These are phyloP conservation scores for Lactifluus volemus DNA, from an alignment of 768 basidiomycete genomes.

Conservation along the genomic window DNA sequence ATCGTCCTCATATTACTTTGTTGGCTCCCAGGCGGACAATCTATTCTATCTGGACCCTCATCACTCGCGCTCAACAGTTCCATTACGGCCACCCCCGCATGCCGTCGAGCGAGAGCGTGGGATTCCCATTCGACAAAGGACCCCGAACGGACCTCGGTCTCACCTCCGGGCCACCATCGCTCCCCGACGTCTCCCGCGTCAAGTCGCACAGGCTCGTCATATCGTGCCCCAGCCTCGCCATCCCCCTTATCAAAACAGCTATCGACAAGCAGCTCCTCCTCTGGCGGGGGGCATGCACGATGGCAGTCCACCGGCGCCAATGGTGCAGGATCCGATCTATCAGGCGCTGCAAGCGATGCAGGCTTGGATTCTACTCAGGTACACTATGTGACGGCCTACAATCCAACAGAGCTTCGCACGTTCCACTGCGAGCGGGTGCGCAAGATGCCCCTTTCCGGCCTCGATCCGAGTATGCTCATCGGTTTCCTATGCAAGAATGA, in stretches of 20 bases:
- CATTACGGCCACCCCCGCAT: slow-evolving; percentile 47
- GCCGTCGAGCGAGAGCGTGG: not conserved
- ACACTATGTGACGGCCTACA: slow-evolving; percentile 69
- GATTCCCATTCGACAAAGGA: slow-evolving; percentile 12
- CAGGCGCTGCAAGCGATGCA: slow-evolving; percentile 5
- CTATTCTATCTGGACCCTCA: slow-evolving; percentile 80
- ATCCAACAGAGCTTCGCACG: slow-evolving; percentile 62
- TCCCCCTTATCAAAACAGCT: slow-evolving; percentile 60
- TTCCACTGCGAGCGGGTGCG: slow-evolving; percentile 96
- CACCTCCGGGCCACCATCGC: slow-evolving; percentile 21
- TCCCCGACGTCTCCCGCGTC: slow-evolving; percentile 22
- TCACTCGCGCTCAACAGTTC: slow-evolving; percentile 68
- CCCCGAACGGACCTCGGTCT: slow-evolving; percentile 4
- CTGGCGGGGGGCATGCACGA: slow-evolving; percentile 25
- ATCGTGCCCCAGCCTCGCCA: slow-evolving; percentile 51
- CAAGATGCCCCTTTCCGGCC: slow-evolving; percentile 84
- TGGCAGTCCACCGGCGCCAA: slow-evolving; percentile 31
- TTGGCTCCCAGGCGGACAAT: slow-evolving; percentile 83
- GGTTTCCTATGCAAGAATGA: slow-evolving; percentile 84
- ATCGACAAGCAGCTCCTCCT: slow-evolving; percentile 35
- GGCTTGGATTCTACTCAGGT: slow-evolving; percentile 39
- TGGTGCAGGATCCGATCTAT: slow-evolving; percentile 23
- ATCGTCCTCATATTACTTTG: slow-evolving; percentile 96
- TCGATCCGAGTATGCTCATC: slow-evolving; percentile 96
- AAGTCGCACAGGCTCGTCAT: slow-evolving; percentile 31